Base-by-base conservation (phyloP, 495 filamentous ascomycete genomes). In the Penicillium canescens region DNA sequence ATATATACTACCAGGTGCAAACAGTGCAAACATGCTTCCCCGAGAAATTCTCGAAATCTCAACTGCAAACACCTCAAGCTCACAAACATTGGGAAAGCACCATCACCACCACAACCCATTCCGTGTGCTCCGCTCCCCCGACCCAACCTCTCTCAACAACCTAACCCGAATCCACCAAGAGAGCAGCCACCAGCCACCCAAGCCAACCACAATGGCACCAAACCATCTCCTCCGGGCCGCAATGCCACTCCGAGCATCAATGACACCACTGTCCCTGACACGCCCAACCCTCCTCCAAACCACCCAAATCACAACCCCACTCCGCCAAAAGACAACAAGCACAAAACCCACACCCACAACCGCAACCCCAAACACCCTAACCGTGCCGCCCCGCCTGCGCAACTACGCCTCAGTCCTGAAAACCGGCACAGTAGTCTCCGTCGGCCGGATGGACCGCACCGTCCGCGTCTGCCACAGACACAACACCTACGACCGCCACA, bases 371-470 rank as follows among this genome's bases (percentile, higher is more conserved):
- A 39, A 59, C 3, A 62, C 64, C 38, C 41, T 55, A 34, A 59
- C 50, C 28, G 6, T 31, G 12, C 64, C 73, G 21, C 66, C 71
- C 16, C 54, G 52, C 24, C 65, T 75, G 52, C 74, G 74, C 56
- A 51, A 54, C 39, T 77, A 76, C 54, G 69, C 73, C 59, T 74
- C 66, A 52, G 50, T 55, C 43, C 45, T 69, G 42, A 74, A 72
- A 52, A 70, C 58, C 52, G 76, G 76, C 57, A 78, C 76, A 33
- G 76, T 78, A 20, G 61, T 66, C 37, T 74, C 73, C 24, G 76
- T 73, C 55, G 76, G 74, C 47, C 64, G 66, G 36, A 78, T 78
- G 76, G 62, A 74, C 36, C 72, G 70, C 46, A 76, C 73, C 39
- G 74, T 74, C 48, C 68, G 67, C 47, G 74, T 78, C 42, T 46